A percentile compares a stretch with the other conserved stretches of the same genome.
These are phyloP conservation scores for Talaromyces amestolkiae DNA, from an alignment of 2,329 filamentous ascomycete genomes.

Conservation along the genomic window DNA sequence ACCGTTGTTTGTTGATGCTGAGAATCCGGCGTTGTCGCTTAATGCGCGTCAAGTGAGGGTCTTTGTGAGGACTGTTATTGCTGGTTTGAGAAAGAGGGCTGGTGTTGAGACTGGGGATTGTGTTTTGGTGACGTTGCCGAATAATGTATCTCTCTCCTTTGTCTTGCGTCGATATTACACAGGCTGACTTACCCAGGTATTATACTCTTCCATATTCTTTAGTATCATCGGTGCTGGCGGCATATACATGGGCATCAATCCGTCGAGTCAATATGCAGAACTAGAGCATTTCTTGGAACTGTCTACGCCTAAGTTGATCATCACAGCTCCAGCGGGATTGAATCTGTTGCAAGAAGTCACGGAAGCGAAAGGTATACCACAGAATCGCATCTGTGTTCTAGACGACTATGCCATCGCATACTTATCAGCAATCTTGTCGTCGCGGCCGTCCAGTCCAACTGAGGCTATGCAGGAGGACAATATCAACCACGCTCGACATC, in stretches of 20 bases:
- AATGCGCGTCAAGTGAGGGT: constrained; percentile 35
- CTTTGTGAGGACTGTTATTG: constrained; percentile 39
- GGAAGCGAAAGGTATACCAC: constrained; percentile 5
- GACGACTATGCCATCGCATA: constrained; percentile 15
- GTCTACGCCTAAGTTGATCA: constrained; percentile 47
- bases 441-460: not conserved
- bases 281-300: constrained; percentile 47
- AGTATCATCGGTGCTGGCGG: constrained; percentile 47
- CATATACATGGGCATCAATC: constrained; percentile 53
- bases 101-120: constrained; percentile 42
- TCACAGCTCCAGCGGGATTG: constrained; percentile 43
- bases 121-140: constrained; percentile 44
- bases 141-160: constrained; percentile 32
- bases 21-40: constrained; percentile 37
- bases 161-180: not conserved
- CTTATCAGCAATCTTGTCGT: constrained; percentile 11
- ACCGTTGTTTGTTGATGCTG: constrained; percentile 45
- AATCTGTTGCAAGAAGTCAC: constrained; percentile 25
- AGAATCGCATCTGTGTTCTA: constrained; percentile 19
- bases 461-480: not conserved
- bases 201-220: constrained; percentile 41
- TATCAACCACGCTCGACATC: not conserved
- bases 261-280: constrained; percentile 48
- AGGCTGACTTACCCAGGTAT: constrained; percentile 27
- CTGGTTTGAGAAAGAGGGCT: constrained; percentile 38